Base-by-base conservation (phyloP, 2,329 filamentous ascomycete genomes). In the Fusarium beomiforme region DNA sequence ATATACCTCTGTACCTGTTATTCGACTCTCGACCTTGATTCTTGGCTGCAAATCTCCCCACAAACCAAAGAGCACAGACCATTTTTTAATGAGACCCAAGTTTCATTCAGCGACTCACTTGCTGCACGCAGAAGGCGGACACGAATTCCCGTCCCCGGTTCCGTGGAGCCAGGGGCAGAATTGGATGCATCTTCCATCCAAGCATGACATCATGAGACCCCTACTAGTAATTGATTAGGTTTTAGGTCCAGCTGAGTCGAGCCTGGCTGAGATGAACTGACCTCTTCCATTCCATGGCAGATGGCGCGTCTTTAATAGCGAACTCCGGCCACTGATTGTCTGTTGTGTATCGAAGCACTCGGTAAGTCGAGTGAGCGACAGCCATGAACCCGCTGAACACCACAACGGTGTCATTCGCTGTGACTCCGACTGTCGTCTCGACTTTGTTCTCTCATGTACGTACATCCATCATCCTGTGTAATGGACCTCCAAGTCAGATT, bases 391-490 rank as follows among this genome's bases (percentile, higher is more conserved):
- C 78, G 59, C 88, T 96, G 76, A 95, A 93, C 81, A 97, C 94
- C 21, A 87, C 95, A 41, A 90, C 92, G 17, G 91, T 98, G 66
- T 90, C 91, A 62, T 88, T 93, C 71, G 94, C 94, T 53, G 92
- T 98, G 59, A 94, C 94, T 69, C 95, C 96, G 16, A 94, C 93
- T 6, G 92, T 97, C 49, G 87, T 98, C 60, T 91, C 93, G 72
- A 98, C 95, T 17, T 91, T 95, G 70, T 85, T 98, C 75, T 91
- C 91, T 64, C 96, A 98, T 86, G 93, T 95, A 86, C 75, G 90
- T 80, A 23, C 37, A 42, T 24, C 51, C 24, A 47, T 50, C 26
- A n/a, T 19, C 24, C 44, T 37, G 34, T 60, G 57, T 37, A 47
- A 56, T 53, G n/a, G 50, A 46, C 37, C 54, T 59, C 56, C 37